Evolutionary conservation across 2,329 filamentous ascomycete genomes (phyloP).

Genomic region (Exophiala sideris): DNA sequence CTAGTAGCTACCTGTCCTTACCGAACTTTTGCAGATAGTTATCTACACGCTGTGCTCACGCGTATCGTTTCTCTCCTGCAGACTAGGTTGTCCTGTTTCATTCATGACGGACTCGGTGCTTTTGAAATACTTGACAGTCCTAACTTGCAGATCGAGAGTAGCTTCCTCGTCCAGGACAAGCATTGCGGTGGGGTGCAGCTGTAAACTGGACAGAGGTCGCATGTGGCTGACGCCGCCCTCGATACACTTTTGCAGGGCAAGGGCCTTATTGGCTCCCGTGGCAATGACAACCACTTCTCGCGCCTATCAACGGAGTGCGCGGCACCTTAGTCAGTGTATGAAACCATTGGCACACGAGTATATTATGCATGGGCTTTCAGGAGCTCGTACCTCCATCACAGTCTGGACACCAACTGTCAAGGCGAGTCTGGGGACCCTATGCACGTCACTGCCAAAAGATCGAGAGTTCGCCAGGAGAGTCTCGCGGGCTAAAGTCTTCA

Average conservation of each 20-base stretch:
- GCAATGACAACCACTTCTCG: slow-evolving; percentile 80
- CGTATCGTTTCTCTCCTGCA: too few relatives aligned
- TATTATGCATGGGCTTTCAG: neutral
- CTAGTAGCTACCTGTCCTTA: too few relatives aligned
- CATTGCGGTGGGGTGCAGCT: slow-evolving; percentile 76
- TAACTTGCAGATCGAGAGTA: slow-evolving; percentile 67
- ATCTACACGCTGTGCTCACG: too few relatives aligned
- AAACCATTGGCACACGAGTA: neutral
- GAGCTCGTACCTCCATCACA: slow-evolving; percentile 59
- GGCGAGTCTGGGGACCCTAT: slow-evolving; percentile 73
- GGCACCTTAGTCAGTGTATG: neutral
- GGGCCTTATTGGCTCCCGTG: slow-evolving; percentile 73
- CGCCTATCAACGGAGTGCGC: slow-evolving; percentile 37
- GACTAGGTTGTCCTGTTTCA: too few relatives aligned
- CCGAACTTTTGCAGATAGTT: too few relatives aligned
- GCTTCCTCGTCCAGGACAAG: slow-evolving; percentile 80
- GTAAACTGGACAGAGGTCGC: slow-evolving; percentile 79
- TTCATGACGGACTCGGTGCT: slow-evolving; percentile 59
- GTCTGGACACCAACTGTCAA: slow-evolving; percentile 82
- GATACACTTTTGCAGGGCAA: slow-evolving; percentile 74
- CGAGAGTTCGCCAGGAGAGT: slow-evolving; percentile 83
- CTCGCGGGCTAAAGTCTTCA: slow-evolving; percentile 83
- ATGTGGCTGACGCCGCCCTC: slow-evolving; percentile 83
- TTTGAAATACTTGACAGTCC: slow-evolving; percentile 71
- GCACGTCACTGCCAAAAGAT: slow-evolving; percentile 73